Conservation (phyloP, 768 basidiomycete species). For the Artomyces pyxidatus region DNA sequence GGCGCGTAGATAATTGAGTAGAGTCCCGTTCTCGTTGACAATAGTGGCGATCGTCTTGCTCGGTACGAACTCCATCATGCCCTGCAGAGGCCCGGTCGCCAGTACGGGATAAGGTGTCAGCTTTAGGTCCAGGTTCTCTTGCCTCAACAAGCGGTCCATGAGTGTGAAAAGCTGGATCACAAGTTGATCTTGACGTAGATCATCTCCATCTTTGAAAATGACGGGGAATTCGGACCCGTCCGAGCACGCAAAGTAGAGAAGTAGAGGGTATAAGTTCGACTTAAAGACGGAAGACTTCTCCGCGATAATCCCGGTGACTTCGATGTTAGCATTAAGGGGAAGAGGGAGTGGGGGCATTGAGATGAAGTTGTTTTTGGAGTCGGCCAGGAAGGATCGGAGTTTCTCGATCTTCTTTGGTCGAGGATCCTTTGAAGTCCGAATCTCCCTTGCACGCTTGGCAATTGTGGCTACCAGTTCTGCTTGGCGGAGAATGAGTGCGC, state of each 20-base stretch:
- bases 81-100: slow-evolving; percentile 85
- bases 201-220: slow-evolving; percentile 99
- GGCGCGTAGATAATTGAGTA: slow-evolving; percentile 82
- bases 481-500: slow-evolving; percentile 87
- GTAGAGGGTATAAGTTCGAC: slow-evolving; percentile 87
- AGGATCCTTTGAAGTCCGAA: slow-evolving; percentile 85
- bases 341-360: slow-evolving; percentile 77
- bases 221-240: slow-evolving; percentile 85
- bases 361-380: slow-evolving; percentile 78
- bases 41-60: slow-evolving; percentile 95
- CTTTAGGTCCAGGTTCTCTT: slow-evolving; percentile 92
- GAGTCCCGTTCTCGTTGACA: slow-evolving; percentile 81
- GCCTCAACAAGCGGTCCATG: slow-evolving; percentile 89
- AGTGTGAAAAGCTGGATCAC: slow-evolving; percentile 98
- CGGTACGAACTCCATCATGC: slow-evolving; percentile 94
- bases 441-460: slow-evolving; percentile 77
- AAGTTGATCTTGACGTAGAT: slow-evolving; percentile 96
- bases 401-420: slow-evolving; percentile 98
- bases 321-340: slow-evolving; percentile 82
- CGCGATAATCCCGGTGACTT: slow-evolving; percentile 78
- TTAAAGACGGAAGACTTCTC: slow-evolving; percentile 97
- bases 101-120: slow-evolving; percentile 88
- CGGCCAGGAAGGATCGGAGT: slow-evolving; percentile 74
- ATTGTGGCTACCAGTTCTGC: slow-evolving; percentile 83
- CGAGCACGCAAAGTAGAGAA: slow-evolving; percentile 82